Evolutionary conservation across 1,284 basidiomycete species (phyloP), one percentile per base, ranked within the genome.

Genomic region (Stereum hirsutum): DNA sequence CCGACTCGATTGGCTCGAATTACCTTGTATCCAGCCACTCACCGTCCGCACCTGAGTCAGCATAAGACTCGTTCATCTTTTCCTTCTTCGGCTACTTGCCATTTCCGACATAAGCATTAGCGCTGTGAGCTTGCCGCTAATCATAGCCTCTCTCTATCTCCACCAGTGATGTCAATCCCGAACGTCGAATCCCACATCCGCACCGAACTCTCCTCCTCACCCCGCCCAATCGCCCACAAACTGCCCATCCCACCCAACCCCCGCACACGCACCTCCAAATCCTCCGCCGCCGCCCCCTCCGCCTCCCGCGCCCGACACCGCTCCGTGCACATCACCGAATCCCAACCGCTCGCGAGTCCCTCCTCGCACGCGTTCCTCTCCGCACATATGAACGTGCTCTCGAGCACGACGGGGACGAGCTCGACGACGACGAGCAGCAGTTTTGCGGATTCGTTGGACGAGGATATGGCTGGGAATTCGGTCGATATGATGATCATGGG

Each of bases 261-360:
- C 64, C 12, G 60, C 23, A 23, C 19, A 75, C 31, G 76, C 81
- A 46, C 49, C 82, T 87, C 33, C 79, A 85, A 53, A 87, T 87
- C 33, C 83, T 86, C 52, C 28, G 28, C 28, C 2, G 28, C 28
- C 11, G 28, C 28, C 28, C 28, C 15, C 28, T 11, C 28, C 28
- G 15, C 26, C 14, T 10, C 27, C 39, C 19, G 4, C 28, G n/a
- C 24, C 12, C 17, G 26, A 8, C 24, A 15, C 14, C 76, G 32
- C 77, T 82, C 51, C 49, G 83, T 87, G 32, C 80, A 86, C 53
- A 87, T 87, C 33, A 83, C 85, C 52, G 74, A 83, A 53, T 87
- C 84, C 4, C 84, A 87, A 54, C 83, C 83, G 19, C 59, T 87
- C 20, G 62, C 76, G 5, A 63, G 61, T 42, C 64, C 64, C n/a